Percentiles rank a stretch among this genome's conserved stretches.
Conservation (phyloP, 2,329 filamentous ascomycete genomes). For the Trichothecium sympodiale region DNA sequence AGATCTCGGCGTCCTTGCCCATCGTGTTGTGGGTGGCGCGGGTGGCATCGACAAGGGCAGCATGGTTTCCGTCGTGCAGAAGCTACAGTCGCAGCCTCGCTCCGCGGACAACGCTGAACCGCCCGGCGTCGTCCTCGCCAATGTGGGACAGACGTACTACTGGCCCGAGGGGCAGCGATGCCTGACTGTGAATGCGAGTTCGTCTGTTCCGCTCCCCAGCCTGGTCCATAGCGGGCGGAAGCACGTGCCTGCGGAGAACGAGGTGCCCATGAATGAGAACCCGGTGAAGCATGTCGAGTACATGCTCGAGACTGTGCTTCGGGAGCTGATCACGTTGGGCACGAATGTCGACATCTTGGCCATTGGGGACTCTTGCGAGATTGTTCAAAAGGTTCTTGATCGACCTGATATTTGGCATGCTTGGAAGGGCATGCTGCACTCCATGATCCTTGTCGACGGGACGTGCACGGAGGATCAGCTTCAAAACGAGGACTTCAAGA, state of each 20-base stretch:
- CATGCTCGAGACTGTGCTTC: slow-evolving; percentile 55
- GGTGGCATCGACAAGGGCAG: slow-evolving; percentile 64
- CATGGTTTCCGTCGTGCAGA: slow-evolving; percentile 49
- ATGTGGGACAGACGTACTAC: slow-evolving; percentile 69
- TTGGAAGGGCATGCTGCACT: slow-evolving; percentile 31
- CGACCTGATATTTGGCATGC: slow-evolving; percentile 36
- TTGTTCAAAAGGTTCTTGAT: slow-evolving; percentile 47
- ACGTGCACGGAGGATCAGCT: slow-evolving; percentile 27
- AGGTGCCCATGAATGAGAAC: slow-evolving; percentile 47
- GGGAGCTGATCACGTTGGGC: slow-evolving; percentile 29
- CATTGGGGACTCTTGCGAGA: slow-evolving; percentile 54
- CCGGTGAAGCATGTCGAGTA: slow-evolving; percentile 51
- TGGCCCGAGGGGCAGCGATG: slow-evolving; percentile 51
- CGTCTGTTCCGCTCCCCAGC: slow-evolving; percentile 48
- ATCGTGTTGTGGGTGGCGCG: slow-evolving; percentile 50
- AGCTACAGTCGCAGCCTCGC: slow-evolving; percentile 24
- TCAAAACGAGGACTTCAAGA: slow-evolving; percentile 29
- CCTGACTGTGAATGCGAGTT: slow-evolving; percentile 48
- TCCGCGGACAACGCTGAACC: slow-evolving; percentile 20
- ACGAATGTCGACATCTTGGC: slow-evolving; percentile 60
- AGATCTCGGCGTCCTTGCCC: slow-evolving; percentile 65
- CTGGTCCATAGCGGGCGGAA: slow-evolving; percentile 45
- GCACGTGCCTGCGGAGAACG: slow-evolving; percentile 45
- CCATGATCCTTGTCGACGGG: slow-evolving; percentile 39
- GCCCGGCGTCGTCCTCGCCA: slow-evolving; percentile 63